These are phyloP conservation scores for Coniochaeta pulveracea DNA, from an alignment of 2,329 filamentous ascomycete genomes.

Conservation along the genomic window DNA sequence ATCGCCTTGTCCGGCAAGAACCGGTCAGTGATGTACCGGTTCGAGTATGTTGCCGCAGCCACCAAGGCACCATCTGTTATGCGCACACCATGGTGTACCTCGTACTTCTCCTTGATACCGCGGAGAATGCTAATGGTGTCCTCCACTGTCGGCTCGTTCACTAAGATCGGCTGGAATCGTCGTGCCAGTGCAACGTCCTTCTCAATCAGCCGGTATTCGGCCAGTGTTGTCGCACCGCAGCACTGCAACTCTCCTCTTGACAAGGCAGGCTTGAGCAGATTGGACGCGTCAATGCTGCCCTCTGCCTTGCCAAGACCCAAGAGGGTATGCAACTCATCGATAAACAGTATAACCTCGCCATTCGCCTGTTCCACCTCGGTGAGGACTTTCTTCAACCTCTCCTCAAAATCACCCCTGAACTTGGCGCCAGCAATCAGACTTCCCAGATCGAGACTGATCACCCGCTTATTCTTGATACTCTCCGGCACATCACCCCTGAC, in stretches of 20 bases:
- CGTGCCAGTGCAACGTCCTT: slow-evolving; percentile 90
- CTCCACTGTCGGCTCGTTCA: slow-evolving; percentile 83
- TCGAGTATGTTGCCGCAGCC: slow-evolving; percentile 82
- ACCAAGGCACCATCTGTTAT: slow-evolving; percentile 90
- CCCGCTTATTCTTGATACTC: slow-evolving; percentile 87
- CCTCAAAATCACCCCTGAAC: slow-evolving; percentile 92
- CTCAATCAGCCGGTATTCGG: slow-evolving; percentile 87
- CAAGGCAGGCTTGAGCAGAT: slow-evolving; percentile 86
- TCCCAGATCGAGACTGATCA: slow-evolving; percentile 79
- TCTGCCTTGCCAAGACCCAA: slow-evolving; percentile 90
- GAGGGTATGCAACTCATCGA: slow-evolving; percentile 87
- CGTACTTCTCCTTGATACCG: slow-evolving; percentile 95
- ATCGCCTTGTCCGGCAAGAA: slow-evolving; percentile 97
- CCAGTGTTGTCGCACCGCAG: slow-evolving; percentile 86
- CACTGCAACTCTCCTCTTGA: slow-evolving; percentile 88
- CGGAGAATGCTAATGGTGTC: slow-evolving; percentile 92
- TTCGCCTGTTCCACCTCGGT: slow-evolving; percentile 85
- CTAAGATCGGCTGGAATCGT: slow-evolving; percentile 86
- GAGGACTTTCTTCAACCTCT: slow-evolving; percentile 80
- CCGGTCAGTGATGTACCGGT: slow-evolving; percentile 92
- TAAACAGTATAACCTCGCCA: slow-evolving; percentile 85
- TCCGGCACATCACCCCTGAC: slow-evolving; percentile 89
- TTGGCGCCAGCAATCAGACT: slow-evolving; percentile 93
- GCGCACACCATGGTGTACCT: slow-evolving; percentile 90
- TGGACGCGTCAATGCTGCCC: slow-evolving; percentile 92